phyloP scores from a whole-genome alignment of 805 yeast species.

The Schwanniomyces sp. region DNA sequence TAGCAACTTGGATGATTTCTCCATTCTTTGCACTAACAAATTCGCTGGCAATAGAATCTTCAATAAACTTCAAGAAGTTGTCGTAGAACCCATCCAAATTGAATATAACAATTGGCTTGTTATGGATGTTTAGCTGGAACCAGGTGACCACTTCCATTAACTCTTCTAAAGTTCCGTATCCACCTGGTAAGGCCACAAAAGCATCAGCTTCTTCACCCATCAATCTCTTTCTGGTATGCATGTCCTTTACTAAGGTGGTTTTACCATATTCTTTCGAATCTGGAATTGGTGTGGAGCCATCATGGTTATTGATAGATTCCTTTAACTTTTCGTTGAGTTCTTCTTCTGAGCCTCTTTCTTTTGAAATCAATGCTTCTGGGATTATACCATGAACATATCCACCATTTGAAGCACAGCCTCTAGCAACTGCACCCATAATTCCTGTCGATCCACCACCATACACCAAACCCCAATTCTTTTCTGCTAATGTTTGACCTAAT shows the following conservation, averaged over 20 bases:
- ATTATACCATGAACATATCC: slow-evolving; percentile 84
- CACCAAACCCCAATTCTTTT: slow-evolving; percentile 67
- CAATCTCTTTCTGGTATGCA: slow-evolving; percentile 85
- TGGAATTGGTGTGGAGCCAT: slow-evolving; percentile 65
- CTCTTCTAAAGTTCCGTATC: slow-evolving; percentile 88
- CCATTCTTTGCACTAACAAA: slow-evolving; percentile 70
- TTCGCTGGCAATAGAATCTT: slow-evolving; percentile 59
- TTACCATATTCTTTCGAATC: slow-evolving; percentile 64
- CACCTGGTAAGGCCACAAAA: slow-evolving; percentile 89
- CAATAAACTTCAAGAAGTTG: slow-evolving; percentile 60
- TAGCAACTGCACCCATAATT: slow-evolving; percentile 75
- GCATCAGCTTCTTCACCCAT: slow-evolving; percentile 89
- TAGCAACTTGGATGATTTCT: slow-evolving; percentile 66
- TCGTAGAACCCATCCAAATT: slow-evolving; percentile 83
- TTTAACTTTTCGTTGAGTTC: slow-evolving; percentile 49
- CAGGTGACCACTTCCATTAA: slow-evolving; percentile 88
- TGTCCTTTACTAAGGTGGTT: slow-evolving; percentile 79
- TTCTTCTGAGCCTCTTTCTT: slow-evolving; percentile 57
- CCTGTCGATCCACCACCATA: slow-evolving; percentile 93
- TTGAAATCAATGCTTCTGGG: slow-evolving; percentile 76
- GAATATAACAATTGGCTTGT: slow-evolving; percentile 74
- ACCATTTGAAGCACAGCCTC: slow-evolving; percentile 53
- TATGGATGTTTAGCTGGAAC: slow-evolving; percentile 86
- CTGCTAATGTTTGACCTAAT: slow-evolving; percentile 60
- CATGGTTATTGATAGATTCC: slow-evolving; percentile 58